Evolutionary conservation across 495 filamentous ascomycete genomes (phyloP).

Genomic region (Daldinia caldariorum): DNA sequence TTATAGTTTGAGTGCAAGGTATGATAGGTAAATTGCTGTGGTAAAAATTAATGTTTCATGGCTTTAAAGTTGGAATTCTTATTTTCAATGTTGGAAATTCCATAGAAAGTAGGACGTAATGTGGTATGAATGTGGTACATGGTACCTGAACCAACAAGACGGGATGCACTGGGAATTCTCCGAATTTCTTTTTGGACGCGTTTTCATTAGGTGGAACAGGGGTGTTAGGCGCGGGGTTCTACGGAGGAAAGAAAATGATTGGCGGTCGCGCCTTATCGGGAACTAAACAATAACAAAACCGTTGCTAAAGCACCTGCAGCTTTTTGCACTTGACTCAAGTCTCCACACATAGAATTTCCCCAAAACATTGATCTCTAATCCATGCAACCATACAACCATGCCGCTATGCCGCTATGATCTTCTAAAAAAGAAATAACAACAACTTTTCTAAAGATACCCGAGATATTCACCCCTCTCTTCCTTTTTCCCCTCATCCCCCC

Average conservation of each 20-base stretch:
- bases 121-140: background rate
- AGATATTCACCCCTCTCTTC: constrained; percentile 23
- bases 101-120: background rate
- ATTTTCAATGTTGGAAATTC: background rate
- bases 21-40: background rate
- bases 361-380: background rate
- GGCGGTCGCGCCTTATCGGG: constrained; percentile 23
- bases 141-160: background rate
- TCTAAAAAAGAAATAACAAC: constrained; percentile 3
- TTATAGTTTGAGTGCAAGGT: background rate
- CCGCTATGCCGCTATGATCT: background rate
- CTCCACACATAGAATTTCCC: background rate
- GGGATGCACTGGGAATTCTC: constrained; percentile 20
- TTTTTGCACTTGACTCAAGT: background rate
- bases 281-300: constrained; percentile 53
- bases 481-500: background rate
- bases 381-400: background rate
- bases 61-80: background rate
- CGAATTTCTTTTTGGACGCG: constrained; percentile 25
- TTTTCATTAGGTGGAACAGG: constrained; percentile 17
- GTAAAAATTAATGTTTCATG: background rate
- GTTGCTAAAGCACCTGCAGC: constrained; percentile 53
- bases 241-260: constrained; percentile 19
- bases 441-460: constrained; percentile 12
- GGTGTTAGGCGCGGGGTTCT: constrained; percentile 20